These are phyloP conservation scores for Ambrosiella xylebori DNA, from an alignment of 2,329 filamentous ascomycete species.

Conservation along the genomic window DNA sequence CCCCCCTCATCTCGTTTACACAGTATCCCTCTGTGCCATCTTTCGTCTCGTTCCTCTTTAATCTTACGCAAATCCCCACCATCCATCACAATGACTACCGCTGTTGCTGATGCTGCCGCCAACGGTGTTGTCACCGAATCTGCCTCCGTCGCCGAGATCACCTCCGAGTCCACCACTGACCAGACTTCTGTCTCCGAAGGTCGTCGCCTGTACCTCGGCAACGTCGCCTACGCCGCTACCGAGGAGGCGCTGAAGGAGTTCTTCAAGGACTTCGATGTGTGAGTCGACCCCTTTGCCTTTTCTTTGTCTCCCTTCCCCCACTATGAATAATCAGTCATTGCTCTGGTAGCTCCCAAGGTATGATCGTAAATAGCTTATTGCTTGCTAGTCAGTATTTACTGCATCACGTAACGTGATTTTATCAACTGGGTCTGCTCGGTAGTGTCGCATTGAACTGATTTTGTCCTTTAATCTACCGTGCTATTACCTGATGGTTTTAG, in stretches of 20 bases:
- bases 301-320: neutral
- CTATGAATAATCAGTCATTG: neutral
- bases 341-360: neutral
- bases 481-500: too few relatives aligned
- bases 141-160: constrained; percentile 37
- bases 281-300: constrained; percentile 32
- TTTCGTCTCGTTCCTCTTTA: constrained; percentile 48
- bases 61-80: constrained; percentile 21
- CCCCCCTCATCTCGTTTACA: neutral
- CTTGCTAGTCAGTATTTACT: too few relatives aligned
- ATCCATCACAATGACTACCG: constrained; percentile 64
- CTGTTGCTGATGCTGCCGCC: constrained; percentile 16
- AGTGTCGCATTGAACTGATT: too few relatives aligned
- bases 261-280: constrained; percentile 99
- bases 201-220: constrained; percentile 98
- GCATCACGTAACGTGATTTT: too few relatives aligned
- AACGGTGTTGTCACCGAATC: constrained; percentile 7
- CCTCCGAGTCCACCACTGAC: constrained; percentile 58
- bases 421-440: too few relatives aligned
- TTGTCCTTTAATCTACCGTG: too few relatives aligned
- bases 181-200: constrained; percentile 91
- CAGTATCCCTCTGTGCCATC: constrained; percentile 34
- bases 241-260: constrained; percentile 99
- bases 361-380: neutral
- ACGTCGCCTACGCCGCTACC: constrained; percentile 99